phyloP scores from a whole-genome alignment of 345 rosid species.

The Citrus glauca region DNA sequence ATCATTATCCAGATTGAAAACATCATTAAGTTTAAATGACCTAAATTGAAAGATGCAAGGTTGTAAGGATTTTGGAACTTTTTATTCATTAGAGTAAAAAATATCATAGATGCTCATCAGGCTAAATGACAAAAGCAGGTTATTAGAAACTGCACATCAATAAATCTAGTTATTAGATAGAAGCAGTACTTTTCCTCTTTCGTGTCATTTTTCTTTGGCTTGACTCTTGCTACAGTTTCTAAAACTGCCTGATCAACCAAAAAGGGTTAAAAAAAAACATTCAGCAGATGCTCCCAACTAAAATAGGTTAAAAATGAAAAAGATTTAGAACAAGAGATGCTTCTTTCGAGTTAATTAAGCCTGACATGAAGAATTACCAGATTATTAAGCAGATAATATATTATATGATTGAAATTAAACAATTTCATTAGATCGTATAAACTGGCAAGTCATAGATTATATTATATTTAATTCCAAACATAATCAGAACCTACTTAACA shows the following conservation, averaged over 20 bases:
- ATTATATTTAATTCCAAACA: not conserved
- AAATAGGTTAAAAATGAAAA: not conserved
- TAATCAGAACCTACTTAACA: not conserved
- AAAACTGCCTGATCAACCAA: constrained; percentile 40
- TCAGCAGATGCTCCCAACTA: constrained; percentile 2
- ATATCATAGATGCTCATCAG: not conserved
- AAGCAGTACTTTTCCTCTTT: constrained; percentile 50
- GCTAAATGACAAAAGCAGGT: not conserved
- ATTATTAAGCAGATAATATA: not conserved
- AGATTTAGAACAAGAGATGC: not conserved
- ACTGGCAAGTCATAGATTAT: not conserved
- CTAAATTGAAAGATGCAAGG: constrained; percentile 21
- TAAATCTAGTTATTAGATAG: not conserved
- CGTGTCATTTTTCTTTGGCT: constrained; percentile 50
- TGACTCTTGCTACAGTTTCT: constrained; percentile 60
- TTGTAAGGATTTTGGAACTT: constrained; percentile 6
- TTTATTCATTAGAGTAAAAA: not conserved
- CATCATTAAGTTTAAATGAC: constrained; percentile 43
- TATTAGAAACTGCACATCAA: not conserved
- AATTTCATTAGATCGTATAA: not conserved
- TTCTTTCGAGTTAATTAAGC: not conserved
- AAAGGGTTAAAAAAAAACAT: not conserved
- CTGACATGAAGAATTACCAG: not conserved
- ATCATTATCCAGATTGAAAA: constrained; percentile 52
- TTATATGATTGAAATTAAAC: not conserved